Evolutionary conservation across 768 basidiomycete genomes (phyloP).

Genomic region (Tubosaeta brunneosetosa): DNA sequence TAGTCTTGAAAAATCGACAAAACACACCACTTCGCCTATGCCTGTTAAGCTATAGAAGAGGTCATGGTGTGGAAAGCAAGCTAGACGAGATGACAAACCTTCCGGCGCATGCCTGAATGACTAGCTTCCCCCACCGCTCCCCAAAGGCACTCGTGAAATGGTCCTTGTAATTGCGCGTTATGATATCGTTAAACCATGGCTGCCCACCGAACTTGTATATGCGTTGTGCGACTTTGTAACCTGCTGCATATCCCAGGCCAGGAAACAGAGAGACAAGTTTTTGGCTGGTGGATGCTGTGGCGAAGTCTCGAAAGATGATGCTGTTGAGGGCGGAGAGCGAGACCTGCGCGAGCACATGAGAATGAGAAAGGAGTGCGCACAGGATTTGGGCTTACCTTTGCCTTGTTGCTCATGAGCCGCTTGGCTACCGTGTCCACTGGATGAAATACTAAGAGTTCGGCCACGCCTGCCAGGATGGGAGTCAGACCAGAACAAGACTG

Average conservation of each 20-base stretch:
- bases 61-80: background rate
- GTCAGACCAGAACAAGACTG: background rate
- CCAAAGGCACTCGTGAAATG: slow-evolving; percentile 82
- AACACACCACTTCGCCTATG: slow-evolving; percentile 92
- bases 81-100: slow-evolving; percentile 47
- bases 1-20: background rate
- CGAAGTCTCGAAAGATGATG: slow-evolving; percentile 86
- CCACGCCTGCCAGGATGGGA: slow-evolving; percentile 57
- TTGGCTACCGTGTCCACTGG: slow-evolving; percentile 98
- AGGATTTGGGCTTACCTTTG: slow-evolving; percentile 45
- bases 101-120: slow-evolving; percentile 93
- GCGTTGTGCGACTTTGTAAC: slow-evolving; percentile 93
- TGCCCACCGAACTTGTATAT: slow-evolving; percentile 99
- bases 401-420: slow-evolving; percentile 96
- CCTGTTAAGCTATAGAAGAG: slow-evolving; percentile 48
- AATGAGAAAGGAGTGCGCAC: background rate
- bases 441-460: slow-evolving; percentile 93
- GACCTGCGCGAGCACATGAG: slow-evolving; percentile 39
- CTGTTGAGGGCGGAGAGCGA: slow-evolving; percentile 57
- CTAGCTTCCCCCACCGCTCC: slow-evolving; percentile 91
- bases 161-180: slow-evolving; percentile 77
- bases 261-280: slow-evolving; percentile 94
- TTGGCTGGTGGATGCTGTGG: slow-evolving; percentile 56
- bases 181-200: slow-evolving; percentile 94
- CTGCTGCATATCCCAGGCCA: slow-evolving; percentile 95